Percentiles rank a stretch among this genome's conserved stretches.
phyloP scores from a whole-genome alignment of 2,329 filamentous ascomycete species.

The Trichophyton mentagrophytes region DNA sequence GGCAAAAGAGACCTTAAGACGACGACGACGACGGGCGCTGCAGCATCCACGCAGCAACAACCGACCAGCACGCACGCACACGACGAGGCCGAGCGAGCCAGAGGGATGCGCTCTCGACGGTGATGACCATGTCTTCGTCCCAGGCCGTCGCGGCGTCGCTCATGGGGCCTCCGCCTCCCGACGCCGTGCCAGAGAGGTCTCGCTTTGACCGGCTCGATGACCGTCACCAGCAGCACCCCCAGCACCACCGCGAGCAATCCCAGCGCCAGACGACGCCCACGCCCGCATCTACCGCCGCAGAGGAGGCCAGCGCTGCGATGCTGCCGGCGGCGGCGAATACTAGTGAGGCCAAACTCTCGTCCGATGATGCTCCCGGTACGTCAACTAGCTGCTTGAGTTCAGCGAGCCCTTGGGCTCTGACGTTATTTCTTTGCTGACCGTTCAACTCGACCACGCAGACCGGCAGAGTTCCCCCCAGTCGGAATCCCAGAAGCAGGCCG shows the following conservation, averaged over 20 bases:
- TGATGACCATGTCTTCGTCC: slow-evolving; percentile 30
- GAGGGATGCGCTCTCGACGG: slow-evolving; percentile 7
- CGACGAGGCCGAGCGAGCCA: too few species aligned
- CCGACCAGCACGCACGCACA: too few species aligned
- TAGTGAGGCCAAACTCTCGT: not conserved
- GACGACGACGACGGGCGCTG: too few species aligned
- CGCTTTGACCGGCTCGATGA: slow-evolving; percentile 26
- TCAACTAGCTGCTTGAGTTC: not conserved
- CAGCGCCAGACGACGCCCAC: not conserved
- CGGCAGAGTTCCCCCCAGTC: slow-evolving; percentile 1
- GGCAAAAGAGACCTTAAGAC: not conserved
- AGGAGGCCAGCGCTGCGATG: not conserved
- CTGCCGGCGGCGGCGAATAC: not conserved
- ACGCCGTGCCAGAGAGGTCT: slow-evolving; percentile 30
- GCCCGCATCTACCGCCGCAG: not conserved
- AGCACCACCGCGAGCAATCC: not conserved
- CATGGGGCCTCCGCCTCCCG: slow-evolving; percentile 34
- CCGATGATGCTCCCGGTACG: not conserved
- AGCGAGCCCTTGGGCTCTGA: not conserved
- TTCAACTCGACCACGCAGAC: not conserved
- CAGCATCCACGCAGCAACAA: too few species aligned
- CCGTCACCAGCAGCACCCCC: not conserved
- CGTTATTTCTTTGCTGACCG: not conserved
- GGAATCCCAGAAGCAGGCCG: slow-evolving; percentile 27
- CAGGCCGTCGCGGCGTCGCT: slow-evolving; percentile 37